These are phyloP conservation scores for Neofusicoccum sp. DNA, from an alignment of 2,329 filamentous ascomycete genomes.

Conservation along the genomic window DNA sequence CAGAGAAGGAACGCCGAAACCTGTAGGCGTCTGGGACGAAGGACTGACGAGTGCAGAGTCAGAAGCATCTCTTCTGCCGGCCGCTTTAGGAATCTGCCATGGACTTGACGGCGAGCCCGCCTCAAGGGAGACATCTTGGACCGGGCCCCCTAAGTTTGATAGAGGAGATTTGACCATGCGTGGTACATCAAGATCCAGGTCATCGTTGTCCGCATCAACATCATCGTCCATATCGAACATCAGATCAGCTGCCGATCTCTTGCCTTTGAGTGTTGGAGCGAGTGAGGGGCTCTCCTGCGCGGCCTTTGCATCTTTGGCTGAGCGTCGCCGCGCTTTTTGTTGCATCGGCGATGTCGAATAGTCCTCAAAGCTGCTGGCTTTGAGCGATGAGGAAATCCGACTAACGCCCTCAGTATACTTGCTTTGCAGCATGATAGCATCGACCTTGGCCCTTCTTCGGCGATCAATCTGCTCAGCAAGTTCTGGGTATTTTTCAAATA, in stretches of 20 bases:
- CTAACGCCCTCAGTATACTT: slow-evolving; percentile 65
- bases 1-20: background rate
- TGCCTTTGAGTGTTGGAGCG: slow-evolving; percentile 67
- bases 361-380: slow-evolving; percentile 66
- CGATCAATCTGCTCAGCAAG: slow-evolving; percentile 66
- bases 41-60: background rate
- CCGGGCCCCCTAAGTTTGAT: background rate
- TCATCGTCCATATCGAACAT: slow-evolving; percentile 97
- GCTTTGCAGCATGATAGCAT: slow-evolving; percentile 70
- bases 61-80: background rate
- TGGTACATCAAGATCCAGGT: background rate
- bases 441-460: slow-evolving; percentile 67
- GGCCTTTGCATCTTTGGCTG: slow-evolving; percentile 44
- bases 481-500: slow-evolving; percentile 64
- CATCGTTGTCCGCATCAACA: slow-evolving; percentile 32
- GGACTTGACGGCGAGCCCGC: background rate
- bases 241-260: slow-evolving; percentile 68
- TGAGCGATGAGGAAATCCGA: slow-evolving; percentile 59
- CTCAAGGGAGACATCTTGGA: background rate
- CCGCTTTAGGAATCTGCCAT: background rate
- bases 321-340: slow-evolving; percentile 17
- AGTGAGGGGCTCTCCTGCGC: slow-evolving; percentile 59
- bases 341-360: slow-evolving; percentile 22
- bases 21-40: background rate
- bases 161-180: background rate